Percentiles rank a stretch among this genome's conserved stretches.
These are phyloP conservation scores for Yarrowia galli DNA, from an alignment of 1,139 yeast genomes.

Conservation along the genomic window DNA sequence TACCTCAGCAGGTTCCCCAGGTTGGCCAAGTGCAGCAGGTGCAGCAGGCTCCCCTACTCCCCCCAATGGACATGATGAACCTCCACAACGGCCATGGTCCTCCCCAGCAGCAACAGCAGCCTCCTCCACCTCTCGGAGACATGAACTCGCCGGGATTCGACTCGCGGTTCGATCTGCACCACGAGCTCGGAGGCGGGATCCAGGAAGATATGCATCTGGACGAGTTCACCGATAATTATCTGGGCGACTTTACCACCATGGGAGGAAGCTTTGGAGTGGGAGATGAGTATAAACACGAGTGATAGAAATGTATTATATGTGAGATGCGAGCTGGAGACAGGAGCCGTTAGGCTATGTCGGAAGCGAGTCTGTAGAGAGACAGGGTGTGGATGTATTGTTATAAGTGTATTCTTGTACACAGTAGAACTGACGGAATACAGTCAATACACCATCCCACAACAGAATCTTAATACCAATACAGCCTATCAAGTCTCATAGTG, in stretches of 20 bases:
- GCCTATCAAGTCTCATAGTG: too few species aligned
- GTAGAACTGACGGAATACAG: too few species aligned
- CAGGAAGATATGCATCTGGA: slow-evolving; percentile 38
- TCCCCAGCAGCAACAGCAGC: slow-evolving; percentile 9
- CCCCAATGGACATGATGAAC: slow-evolving; percentile 15
- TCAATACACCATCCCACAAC: too few species aligned
- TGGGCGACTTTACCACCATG: slow-evolving; percentile 36
- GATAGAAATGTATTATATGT: slow-evolving; percentile 26
- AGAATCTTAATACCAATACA: too few species aligned
- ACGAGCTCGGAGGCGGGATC: slow-evolving; percentile 13
- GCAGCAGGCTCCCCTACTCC: too few species aligned
- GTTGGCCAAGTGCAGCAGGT: background rate
- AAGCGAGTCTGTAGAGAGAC: background rate
- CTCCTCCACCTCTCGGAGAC: background rate
- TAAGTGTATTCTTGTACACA: too few species aligned
- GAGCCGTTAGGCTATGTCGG: slow-evolving; percentile 3
- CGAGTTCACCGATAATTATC: slow-evolving; percentile 31
- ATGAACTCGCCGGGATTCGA: slow-evolving; percentile 33
- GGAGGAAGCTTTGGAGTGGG: slow-evolving; percentile 28
- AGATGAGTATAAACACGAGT: slow-evolving; percentile 30
- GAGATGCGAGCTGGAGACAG: background rate
- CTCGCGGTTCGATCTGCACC: slow-evolving; percentile 33
- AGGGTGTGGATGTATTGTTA: too few species aligned
- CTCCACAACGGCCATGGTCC: background rate
- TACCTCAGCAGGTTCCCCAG: background rate